These are phyloP conservation scores for Rhynchosporium agropyri DNA, from an alignment of 2,329 filamentous ascomycete species.

Conservation along the genomic window DNA sequence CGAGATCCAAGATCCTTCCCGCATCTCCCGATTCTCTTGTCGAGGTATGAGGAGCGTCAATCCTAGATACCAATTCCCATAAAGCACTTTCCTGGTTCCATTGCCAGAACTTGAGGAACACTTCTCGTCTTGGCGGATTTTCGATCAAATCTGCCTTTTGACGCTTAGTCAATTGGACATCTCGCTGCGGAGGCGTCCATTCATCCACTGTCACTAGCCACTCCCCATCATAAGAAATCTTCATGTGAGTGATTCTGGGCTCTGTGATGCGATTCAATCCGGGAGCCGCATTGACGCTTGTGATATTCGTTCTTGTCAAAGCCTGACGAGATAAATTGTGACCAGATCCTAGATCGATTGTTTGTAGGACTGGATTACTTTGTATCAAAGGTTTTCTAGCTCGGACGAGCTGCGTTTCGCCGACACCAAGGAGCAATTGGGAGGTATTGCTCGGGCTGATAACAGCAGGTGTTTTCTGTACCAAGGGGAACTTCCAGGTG, in stretches of 20 bases:
- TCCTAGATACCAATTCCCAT: constrained; percentile 78
- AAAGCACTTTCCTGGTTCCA: constrained; percentile 57
- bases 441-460: constrained; percentile 65
- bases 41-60: constrained; percentile 79
- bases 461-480: constrained; percentile 56
- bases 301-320: constrained; percentile 83
- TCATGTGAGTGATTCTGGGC: constrained; percentile 74
- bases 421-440: constrained; percentile 69
- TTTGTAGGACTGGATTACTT: constrained; percentile 72
- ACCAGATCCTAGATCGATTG: constrained; percentile 80
- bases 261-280: constrained; percentile 73
- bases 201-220: constrained; percentile 94
- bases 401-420: constrained; percentile 60
- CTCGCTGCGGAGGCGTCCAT: constrained; percentile 75
- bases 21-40: constrained; percentile 52
- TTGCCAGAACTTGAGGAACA: constrained; percentile 90
- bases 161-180: constrained; percentile 62
- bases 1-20: constrained; percentile 70
- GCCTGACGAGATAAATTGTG: constrained; percentile 85
- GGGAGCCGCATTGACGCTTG: constrained; percentile 74
- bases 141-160: constrained; percentile 50
- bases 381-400: constrained; percentile 53
- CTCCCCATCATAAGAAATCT: constrained; percentile 76
- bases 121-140: constrained; percentile 62
- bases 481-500: constrained; percentile 34